Evolutionary conservation across 495 filamentous ascomycete genomes (phyloP), one percentile per base, ranked within the genome.

Genomic region (Extremus antarcticus): DNA sequence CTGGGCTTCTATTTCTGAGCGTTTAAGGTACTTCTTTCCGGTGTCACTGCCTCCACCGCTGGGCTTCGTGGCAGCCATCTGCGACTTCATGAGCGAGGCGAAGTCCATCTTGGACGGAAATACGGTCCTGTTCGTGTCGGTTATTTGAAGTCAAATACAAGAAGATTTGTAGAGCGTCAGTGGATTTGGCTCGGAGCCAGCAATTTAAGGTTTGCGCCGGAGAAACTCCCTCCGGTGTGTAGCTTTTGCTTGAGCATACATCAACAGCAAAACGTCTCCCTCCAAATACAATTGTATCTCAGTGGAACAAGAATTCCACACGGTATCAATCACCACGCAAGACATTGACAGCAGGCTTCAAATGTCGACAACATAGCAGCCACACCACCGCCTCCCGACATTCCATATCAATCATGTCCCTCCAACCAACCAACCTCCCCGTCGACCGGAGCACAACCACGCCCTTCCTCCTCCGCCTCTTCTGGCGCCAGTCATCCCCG

Each of bases 401-500:
- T 7, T 3, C 54, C 2, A 2, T 50, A 32, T 13, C 32, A 23
- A 56, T 7, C 3, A 61, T 61, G 58, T 57, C 59, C 8, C 55
- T 62, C 39, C 59, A 58, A 51, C 59, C 59, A 43, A 40, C 54
- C 45, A 47, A 35, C 46, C 40, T 29, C 20, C 57, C 55, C 43
- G 66, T 84, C 56, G 80, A 88, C 70, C 81, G 88, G 66, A 81
- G 88, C 71, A 75, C 79, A 40, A 88, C 84, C 29, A 81, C 85
- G 1, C 92, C 92, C 39, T 95, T 96, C 74, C 81, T 90, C 64
- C 76, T 98, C 16, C 91, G 87, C 67, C 80, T 96, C 61, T 95
- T 91, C 75, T 94, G 94, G 43, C 25, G 45, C 11, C 50, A 22
- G 15, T 45, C 47, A 16, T 50, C 45, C 19, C 25, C 52, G 7